Conservation (phyloP, 306 rosid species). For the Rosa rugosa region DNA sequence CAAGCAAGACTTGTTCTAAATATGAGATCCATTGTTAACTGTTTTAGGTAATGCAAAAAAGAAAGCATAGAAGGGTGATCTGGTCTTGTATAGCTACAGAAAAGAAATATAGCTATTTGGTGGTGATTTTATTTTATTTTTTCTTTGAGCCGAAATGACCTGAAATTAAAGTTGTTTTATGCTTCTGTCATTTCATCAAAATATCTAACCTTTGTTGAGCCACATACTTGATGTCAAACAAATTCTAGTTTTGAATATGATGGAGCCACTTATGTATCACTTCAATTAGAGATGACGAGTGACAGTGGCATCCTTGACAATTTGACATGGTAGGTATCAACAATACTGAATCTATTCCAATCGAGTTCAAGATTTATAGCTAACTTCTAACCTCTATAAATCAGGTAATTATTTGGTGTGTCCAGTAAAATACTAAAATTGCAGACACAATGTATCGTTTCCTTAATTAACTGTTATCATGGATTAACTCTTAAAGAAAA, state of each 20-base stretch:
- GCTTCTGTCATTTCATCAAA: not conserved
- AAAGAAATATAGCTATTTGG: not conserved
- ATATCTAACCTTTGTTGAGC: not conserved
- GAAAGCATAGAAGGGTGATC: not conserved
- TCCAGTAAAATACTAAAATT: no score
- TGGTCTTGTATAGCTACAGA: not conserved
- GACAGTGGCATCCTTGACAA: not conserved
- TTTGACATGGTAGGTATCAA: not conserved
- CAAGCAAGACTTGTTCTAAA: slow-evolving; percentile 12
- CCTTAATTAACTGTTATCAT: no score
- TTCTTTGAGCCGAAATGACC: not conserved
- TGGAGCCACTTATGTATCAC: not conserved
- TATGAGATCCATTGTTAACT: not conserved
- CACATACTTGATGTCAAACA: not conserved
- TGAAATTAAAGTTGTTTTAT: not conserved
- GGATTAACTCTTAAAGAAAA: no score
- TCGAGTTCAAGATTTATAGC: not conserved
- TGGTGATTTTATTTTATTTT: no score
- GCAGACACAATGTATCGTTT: no score
- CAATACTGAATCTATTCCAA: not conserved
- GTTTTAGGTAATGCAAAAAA: not conserved
- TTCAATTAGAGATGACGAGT: not conserved
- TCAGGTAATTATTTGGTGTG: not conserved
- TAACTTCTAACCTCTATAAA: not conserved
- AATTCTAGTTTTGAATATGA: not conserved